Base-by-base conservation (phyloP, 768 basidiomycete genomes). In the Naganishia friedmannii region DNA sequence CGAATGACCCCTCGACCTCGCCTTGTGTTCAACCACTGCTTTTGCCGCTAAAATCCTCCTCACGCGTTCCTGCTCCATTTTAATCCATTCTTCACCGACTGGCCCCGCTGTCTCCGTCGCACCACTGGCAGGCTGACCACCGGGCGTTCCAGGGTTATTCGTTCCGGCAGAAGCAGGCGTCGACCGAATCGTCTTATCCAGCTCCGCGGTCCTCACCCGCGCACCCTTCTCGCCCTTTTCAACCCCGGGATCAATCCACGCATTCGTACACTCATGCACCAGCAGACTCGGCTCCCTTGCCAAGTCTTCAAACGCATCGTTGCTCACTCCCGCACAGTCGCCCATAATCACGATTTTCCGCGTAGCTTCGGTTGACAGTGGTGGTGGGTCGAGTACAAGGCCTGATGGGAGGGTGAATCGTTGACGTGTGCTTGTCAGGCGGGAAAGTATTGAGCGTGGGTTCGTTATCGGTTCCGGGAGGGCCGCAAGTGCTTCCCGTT, bases 141-240 rank as follows among this genome's bases (percentile, higher is more conserved):
- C 42, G 15, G 42, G 42, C 42, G 42, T 42, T 2, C 42, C 42
- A 8, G 42, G 42, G 15, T 13, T 42, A 42, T 15, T 15, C 15
- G 42, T 42, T 13, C 42, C 42, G 15, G 9, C 42, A 10, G 42
- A 42, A 42, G 2, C 42, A 42, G 42, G 42, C 42, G 42, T 17
- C 2, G 8, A 77, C 76, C 54, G 82, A 67, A 42, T 42, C 51
- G 72, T 77, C 23, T 73, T 79, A 77, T 90, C 90, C 23, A 91
- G 78, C 69, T 91, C 91, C 23, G 85, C 84, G 29, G 87, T 73
- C 15, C 80, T 66, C 46, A 75, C 67, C 32, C 77, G 77, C 72
- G 79, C 85, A 17, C 89, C 86, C 78, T 88, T 90, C 68, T 87
- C 87, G 0, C 87, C 85, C 66, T 83, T 86, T 77, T 86, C 87